These are phyloP conservation scores for Solanum chiquidenum DNA, from an alignment of 257 asterid species.

Conservation along the genomic window DNA sequence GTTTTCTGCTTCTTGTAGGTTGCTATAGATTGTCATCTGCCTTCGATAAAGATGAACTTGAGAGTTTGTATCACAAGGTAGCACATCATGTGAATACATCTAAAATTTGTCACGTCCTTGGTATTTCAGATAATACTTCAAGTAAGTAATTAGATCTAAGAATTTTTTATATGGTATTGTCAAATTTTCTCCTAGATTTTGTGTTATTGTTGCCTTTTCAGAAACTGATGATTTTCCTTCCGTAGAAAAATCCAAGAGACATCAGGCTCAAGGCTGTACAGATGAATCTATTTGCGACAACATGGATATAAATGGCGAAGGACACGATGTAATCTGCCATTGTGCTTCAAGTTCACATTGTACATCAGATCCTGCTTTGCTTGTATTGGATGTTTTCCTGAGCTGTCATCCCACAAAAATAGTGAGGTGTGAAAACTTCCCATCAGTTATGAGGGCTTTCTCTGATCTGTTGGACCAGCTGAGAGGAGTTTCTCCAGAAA, in stretches of 20 bases:
- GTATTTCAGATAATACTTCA: background rate
- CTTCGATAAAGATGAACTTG: constrained; percentile 28
- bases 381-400: background rate
- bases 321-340: background rate
- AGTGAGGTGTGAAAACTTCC: background rate
- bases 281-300: background rate
- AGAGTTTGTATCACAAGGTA: constrained; percentile 10
- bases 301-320: background rate
- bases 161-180: background rate
- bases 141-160: background rate
- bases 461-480: constrained; percentile 3
- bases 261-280: background rate
- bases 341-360: background rate
- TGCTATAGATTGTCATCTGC: constrained; percentile 26
- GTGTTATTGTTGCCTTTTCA: background rate
- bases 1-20: constrained; percentile 40
- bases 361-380: constrained; percentile 1
- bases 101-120: constrained; percentile 8
- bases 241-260: background rate
- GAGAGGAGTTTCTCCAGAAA: background rate
- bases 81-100: constrained; percentile 25
- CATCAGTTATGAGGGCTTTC: background rate
- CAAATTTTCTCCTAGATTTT: background rate
- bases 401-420: background rate
- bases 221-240: background rate